Base-by-base conservation (phyloP, 148 eudicot genomes). In the Amaranthus cruentus region DNA sequence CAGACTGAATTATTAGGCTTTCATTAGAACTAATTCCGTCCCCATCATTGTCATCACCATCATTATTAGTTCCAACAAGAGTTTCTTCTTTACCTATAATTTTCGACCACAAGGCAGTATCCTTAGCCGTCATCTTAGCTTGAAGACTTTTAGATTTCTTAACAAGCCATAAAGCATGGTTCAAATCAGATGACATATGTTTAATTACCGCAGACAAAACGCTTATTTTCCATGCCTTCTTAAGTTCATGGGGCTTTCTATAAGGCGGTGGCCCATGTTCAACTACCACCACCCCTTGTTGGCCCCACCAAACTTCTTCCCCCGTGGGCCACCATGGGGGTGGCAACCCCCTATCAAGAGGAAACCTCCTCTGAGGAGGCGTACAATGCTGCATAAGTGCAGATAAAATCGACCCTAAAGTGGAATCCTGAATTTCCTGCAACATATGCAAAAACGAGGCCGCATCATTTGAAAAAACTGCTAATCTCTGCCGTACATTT, bases 251-350 rank as follows among this genome's bases (percentile, higher is more conserved):
- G 6, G 86, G 86, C 74, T 83, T 83, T 64, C 66, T 74, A 38
- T 83, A 83, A 15, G 82, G 82, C 1, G 82, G 82, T 2, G 75
- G 43, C 8, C 78, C 76, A 9, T 80, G 82, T 38, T 71, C 82
- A 13, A 75, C 51, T 0, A 70, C 65, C 14, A 74, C 4, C 3
- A 5, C 21, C 6, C 78, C 82, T 53, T 62, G 82, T 42, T 79
- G 58, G 2, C 75, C 74, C 82, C 82, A 79, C 82, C 82, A 79
- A 47, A 55, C 18, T 62, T 79, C 82, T 7, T 76, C 59, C 5
- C 85, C 82, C 6, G 10, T 73, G 6, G 85, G 85, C 85, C 85
- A 83, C 85, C 85, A 79, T 4, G 85, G 85, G 10, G 85, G 85
- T 52, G 80, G 49, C 44, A 76, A 7, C 43, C 85, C 85, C 56